phyloP scores from a whole-genome alignment of 805 yeast species.

The Starmerella stigmatis region DNA sequence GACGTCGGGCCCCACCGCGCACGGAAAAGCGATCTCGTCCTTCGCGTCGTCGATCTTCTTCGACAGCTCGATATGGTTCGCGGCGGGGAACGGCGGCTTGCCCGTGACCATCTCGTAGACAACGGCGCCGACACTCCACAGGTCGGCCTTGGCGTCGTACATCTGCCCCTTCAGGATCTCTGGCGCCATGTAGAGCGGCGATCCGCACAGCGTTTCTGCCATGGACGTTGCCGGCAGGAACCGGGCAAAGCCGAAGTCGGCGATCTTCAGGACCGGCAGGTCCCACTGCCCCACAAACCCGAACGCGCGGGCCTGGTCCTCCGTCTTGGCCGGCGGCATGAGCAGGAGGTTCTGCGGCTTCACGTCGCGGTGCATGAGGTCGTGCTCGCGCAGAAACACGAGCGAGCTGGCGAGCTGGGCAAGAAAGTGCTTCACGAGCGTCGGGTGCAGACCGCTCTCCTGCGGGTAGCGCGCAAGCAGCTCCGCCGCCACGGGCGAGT shows the following conservation, averaged over 20 bases:
- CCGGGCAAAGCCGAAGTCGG: constrained; percentile 96
- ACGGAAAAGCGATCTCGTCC: constrained; percentile 69
- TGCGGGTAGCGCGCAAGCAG: constrained; percentile 70
- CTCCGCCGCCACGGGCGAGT: constrained; percentile 69
- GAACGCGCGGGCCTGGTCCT: constrained; percentile 38
- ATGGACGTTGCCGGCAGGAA: constrained; percentile 84
- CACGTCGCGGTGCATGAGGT: constrained; percentile 87
- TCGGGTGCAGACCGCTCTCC: constrained; percentile 68
- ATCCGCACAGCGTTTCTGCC: constrained; percentile 96
- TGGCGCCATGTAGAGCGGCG: constrained; percentile 98
- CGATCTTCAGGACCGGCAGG: constrained; percentile 81
- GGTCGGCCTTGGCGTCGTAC: constrained; percentile 92
- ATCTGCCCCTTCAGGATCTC: constrained; percentile 89
- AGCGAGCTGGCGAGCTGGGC: constrained; percentile 81
- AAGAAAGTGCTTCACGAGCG: constrained; percentile 69
- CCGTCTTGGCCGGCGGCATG: constrained; percentile 68
- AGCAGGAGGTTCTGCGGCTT: constrained; percentile 82
- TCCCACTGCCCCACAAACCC: constrained; percentile 75
- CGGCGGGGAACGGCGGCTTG: constrained; percentile 91
- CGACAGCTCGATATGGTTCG: constrained; percentile 81
- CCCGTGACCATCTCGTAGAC: constrained; percentile 92
- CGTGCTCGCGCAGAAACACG: constrained; percentile 66
- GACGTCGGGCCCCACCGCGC: constrained; percentile 49
- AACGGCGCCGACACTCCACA: constrained; percentile 98
- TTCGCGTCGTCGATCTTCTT: constrained; percentile 75